A percentile compares a stretch with the other conserved stretches of the same genome.
Evolutionary conservation across 371 early-diverging fungal species (phyloP).

Genomic region (Capniomyces stellatus): DNA sequence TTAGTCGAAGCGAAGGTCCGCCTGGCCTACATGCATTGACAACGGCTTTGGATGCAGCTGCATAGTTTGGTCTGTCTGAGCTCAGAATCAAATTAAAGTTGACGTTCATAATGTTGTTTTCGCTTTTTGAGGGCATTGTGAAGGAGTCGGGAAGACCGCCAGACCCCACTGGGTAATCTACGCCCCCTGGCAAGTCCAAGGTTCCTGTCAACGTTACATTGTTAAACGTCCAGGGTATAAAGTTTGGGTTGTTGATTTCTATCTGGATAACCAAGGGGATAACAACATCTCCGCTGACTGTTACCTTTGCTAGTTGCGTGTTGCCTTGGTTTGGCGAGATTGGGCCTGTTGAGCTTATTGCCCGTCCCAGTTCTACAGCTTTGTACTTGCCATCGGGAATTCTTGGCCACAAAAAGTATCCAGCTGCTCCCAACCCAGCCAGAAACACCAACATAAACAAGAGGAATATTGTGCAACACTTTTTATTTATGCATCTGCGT

Average conservation of each 20-base stretch:
- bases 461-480: background rate
- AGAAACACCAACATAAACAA: background rate
- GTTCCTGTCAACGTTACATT: slow-evolving; percentile 22
- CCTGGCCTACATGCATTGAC: slow-evolving; percentile 12
- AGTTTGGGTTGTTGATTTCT: slow-evolving; percentile 23
- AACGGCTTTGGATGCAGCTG: slow-evolving; percentile 11
- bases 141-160: slow-evolving; percentile 19
- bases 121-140: slow-evolving; percentile 15
- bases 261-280: slow-evolving; percentile 23
- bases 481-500: background rate
- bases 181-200: slow-evolving; percentile 1
- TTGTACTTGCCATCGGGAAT: slow-evolving; percentile 17
- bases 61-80: too few relatives aligned
- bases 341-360: background rate
- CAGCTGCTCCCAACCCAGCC: slow-evolving; percentile 15
- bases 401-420: slow-evolving; percentile 24
- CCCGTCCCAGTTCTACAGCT: slow-evolving; percentile 7
- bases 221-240: slow-evolving; percentile 25
- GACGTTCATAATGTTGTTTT: slow-evolving; percentile 17
- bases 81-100: too few relatives aligned
- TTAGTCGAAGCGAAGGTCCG: slow-evolving; percentile 13
- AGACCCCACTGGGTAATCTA: slow-evolving; percentile 17
- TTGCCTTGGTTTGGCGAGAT: background rate
- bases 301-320: slow-evolving; percentile 4
- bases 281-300: slow-evolving; percentile 10